phyloP scores from a whole-genome alignment of 352 stramenopile species.

The Saprolegnia parasitica region DNA sequence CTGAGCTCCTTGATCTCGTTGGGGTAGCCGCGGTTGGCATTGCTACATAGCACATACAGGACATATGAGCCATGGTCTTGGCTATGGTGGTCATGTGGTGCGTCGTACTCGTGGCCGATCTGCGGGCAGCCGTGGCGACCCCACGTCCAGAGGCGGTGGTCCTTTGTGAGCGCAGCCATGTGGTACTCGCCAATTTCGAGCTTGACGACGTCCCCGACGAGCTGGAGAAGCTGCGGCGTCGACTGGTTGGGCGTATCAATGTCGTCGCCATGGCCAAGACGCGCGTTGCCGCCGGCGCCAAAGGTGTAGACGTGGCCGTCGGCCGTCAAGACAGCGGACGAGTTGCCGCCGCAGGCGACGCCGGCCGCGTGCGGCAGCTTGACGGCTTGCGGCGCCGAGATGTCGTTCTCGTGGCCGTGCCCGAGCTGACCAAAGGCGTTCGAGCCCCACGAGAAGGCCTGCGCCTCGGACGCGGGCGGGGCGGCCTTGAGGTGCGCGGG shows the following conservation, averaged over 20 bases:
- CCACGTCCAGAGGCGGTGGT: constrained; percentile 22
- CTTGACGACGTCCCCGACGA: neutral
- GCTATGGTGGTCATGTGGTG: too few relatives aligned
- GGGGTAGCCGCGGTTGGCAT: constrained; percentile 13
- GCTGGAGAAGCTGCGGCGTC: constrained; percentile 19
- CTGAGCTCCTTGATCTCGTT: constrained; percentile 25
- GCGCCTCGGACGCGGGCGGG: constrained; percentile 29
- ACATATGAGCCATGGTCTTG: too few relatives aligned
- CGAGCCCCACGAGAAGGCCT: constrained; percentile 48
- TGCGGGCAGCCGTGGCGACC: constrained; percentile 19
- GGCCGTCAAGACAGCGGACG: constrained; percentile 19
- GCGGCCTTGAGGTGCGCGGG: constrained; percentile 1
- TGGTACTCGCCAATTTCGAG: constrained; percentile 27
- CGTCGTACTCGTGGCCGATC: constrained; percentile 22
- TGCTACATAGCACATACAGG: constrained; percentile 9
- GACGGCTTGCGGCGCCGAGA: constrained; percentile 11
- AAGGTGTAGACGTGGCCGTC: constrained; percentile 27
- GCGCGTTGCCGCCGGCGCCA: constrained; percentile 22
- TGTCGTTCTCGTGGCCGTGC: constrained; percentile 37
- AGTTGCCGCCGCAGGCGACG: constrained; percentile 22
- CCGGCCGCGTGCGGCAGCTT: constrained; percentile 1
- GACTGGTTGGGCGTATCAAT: constrained; percentile 26
- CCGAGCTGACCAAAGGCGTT: constrained; percentile 62
- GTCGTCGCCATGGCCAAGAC: constrained; percentile 22
- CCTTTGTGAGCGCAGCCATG: constrained; percentile 23